Percentiles rank a stretch among this genome's conserved stretches.
Evolutionary conservation across 371 early-diverging fungal species (phyloP).

Genomic region (Rhizopus sp.): DNA sequence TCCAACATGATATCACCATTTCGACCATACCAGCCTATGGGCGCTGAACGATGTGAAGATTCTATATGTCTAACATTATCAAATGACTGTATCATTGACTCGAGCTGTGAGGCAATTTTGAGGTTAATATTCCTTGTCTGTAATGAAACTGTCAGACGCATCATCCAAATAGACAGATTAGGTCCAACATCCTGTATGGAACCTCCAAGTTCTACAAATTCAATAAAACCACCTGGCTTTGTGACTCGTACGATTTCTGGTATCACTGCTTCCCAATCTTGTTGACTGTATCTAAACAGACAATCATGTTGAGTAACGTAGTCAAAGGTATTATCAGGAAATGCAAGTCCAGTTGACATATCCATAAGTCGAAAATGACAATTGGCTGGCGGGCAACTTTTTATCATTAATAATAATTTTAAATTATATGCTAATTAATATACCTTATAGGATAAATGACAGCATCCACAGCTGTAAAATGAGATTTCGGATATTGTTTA

Average conservation of each 20-base stretch:
- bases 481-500: constrained; percentile 37
- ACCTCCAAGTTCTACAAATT: constrained; percentile 31
- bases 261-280: constrained; percentile 25
- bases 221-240: constrained; percentile 32
- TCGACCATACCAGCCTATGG: constrained; percentile 49
- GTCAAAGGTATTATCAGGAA: constrained; percentile 31
- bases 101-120: constrained; percentile 32
- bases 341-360: constrained; percentile 31
- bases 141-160: constrained; percentile 48
- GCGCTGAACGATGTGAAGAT: constrained; percentile 38
- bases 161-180: constrained; percentile 48
- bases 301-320: constrained; percentile 29
- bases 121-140: constrained; percentile 39
- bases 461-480: constrained; percentile 39
- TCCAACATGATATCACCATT: constrained; percentile 44
- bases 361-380: constrained; percentile 40
- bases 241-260: constrained; percentile 25
- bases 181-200: constrained; percentile 44
- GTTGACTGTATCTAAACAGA: constrained; percentile 22
- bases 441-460: constrained; percentile 43
- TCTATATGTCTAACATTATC: constrained; percentile 17
- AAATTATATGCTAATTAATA: not conserved
- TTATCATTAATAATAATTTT: not conserved
- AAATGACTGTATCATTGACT: constrained; percentile 18
- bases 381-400: constrained; percentile 37